Percentiles rank a stretch among this genome's conserved stretches.
These are phyloP conservation scores for Zopfochytrium polystomum DNA, from an alignment of 371 early-diverging fungal genomes.

Conservation along the genomic window DNA sequence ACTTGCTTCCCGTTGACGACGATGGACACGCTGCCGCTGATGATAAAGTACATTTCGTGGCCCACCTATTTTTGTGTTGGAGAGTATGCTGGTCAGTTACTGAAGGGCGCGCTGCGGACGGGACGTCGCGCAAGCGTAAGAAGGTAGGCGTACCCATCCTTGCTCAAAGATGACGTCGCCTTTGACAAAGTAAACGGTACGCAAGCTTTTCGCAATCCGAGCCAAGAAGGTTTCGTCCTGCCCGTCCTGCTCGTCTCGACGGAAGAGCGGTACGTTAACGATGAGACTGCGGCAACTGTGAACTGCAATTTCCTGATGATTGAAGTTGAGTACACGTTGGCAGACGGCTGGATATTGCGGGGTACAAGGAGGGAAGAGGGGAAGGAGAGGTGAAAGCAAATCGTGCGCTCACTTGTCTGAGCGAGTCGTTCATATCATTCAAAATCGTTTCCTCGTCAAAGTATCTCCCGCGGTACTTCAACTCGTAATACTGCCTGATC, in stretches of 20 bases:
- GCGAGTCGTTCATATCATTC: slow-evolving; percentile 34
- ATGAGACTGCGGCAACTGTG: slow-evolving; percentile 39
- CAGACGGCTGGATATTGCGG: slow-evolving; percentile 33
- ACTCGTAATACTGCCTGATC: slow-evolving; percentile 34
- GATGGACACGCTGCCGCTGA: slow-evolving; percentile 26
- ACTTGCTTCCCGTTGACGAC: slow-evolving; percentile 25
- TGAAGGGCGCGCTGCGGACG: slow-evolving; percentile 29
- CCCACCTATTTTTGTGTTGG: slow-evolving; percentile 28
- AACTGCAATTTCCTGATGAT: slow-evolving; percentile 36
- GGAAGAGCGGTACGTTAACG: slow-evolving; percentile 36
- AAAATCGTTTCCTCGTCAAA: slow-evolving; percentile 40
- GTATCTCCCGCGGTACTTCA: slow-evolving; percentile 41
- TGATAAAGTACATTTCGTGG: slow-evolving; percentile 39
- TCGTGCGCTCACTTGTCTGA: slow-evolving; percentile 29
- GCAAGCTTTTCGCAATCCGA: slow-evolving; percentile 32
- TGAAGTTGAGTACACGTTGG: slow-evolving; percentile 30
- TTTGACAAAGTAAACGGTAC: slow-evolving; percentile 28
- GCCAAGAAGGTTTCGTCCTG: slow-evolving; percentile 31
- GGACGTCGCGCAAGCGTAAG: slow-evolving; percentile 28
- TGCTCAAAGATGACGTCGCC: slow-evolving; percentile 37
- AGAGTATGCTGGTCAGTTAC: slow-evolving; percentile 22
- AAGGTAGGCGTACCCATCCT: slow-evolving; percentile 34
- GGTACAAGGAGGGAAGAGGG: slow-evolving; percentile 8
- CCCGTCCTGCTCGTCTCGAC: slow-evolving; percentile 33
- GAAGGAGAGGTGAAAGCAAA: not conserved